Base-by-base conservation (phyloP, 352 stramenopile species). In the Globisporangium cystogenes region DNA sequence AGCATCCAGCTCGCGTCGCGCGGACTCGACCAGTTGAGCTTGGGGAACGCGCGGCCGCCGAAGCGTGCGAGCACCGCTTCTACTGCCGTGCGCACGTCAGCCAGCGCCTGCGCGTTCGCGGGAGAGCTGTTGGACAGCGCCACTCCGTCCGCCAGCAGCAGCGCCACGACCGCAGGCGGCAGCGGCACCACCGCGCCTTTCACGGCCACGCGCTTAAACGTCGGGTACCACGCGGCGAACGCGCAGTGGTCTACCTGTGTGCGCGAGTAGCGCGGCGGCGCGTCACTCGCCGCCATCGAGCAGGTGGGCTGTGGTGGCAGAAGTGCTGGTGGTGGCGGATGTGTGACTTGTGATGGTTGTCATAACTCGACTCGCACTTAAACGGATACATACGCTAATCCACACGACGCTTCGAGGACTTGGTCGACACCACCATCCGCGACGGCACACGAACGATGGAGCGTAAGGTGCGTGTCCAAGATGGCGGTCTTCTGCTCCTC, bases 11-110 rank as follows among this genome's bases (percentile, higher is more conserved):
- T 77, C 27, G 93, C 90, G 67, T 98, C 95, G 23, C 86, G 91
- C 5, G 95, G 93, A 33, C 82, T 76, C 39, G 85, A 97, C 93
- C 93, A 98, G 64, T 98, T 98, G 50, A 97, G 78, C 71, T 98
- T 98, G 10, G 88, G 68, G 46, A 96, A 94, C 45, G 70, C 64
- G 26, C 74, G 64, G 24, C 86, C 83, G n/a, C 74, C 67, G 33
- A 97, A 76, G 16, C 62, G 47, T 23, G 61, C 31, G 21, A 98
- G 65, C 21, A 76, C 72, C 1, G 67, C 36, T 58, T 95, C 70
- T 24, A 98, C 79, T 55, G 90, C 45, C 7, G 58, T 21, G 44
- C 74, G 48, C 71, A 87, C 59, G 53, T 60, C 55, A 15, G 64
- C 64, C 37, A 85, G 74, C 31, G 71, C 59, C 6, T 43, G 6